Percentiles rank a stretch among this genome's conserved stretches.
These are phyloP conservation scores for Solanum neorickii DNA, from an alignment of 257 asterid genomes.

Conservation along the genomic window DNA sequence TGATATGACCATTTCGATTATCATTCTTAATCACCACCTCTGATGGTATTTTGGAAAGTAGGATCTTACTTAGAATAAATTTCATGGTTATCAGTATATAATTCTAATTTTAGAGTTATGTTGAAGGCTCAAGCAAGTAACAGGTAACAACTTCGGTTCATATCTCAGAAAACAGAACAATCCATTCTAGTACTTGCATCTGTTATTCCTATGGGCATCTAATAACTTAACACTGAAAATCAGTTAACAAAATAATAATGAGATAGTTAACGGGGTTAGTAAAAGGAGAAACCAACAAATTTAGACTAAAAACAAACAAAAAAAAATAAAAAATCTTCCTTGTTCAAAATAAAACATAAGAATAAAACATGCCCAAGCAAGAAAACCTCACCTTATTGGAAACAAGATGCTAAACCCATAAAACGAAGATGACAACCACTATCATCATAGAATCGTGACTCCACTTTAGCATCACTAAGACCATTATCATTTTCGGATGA, in stretches of 20 bases:
- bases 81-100: not conserved
- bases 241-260: not conserved
- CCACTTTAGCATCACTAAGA: conserved; percentile 76
- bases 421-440: conserved; percentile 39
- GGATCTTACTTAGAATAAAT: not conserved
- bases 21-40: not conserved
- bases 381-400: conserved; percentile 49
- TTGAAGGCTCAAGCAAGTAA: not conserved
- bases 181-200: not conserved
- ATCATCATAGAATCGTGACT: conserved; percentile 45
- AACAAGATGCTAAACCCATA: conserved; percentile 50
- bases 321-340: not conserved
- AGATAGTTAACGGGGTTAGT: not conserved
- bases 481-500: conserved; percentile 46
- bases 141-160: not conserved
- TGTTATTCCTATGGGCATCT: not conserved
- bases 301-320: not conserved
- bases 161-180: not conserved
- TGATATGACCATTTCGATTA: not conserved
- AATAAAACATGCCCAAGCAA: not conserved
- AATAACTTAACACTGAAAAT: not conserved
- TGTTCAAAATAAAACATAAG: not conserved
- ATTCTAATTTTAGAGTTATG: not conserved
- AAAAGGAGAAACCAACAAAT: not conserved
- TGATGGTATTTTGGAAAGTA: not conserved